Base-by-base conservation (phyloP, 73 alveolate species). In the Stentor coeruleus region DNA sequence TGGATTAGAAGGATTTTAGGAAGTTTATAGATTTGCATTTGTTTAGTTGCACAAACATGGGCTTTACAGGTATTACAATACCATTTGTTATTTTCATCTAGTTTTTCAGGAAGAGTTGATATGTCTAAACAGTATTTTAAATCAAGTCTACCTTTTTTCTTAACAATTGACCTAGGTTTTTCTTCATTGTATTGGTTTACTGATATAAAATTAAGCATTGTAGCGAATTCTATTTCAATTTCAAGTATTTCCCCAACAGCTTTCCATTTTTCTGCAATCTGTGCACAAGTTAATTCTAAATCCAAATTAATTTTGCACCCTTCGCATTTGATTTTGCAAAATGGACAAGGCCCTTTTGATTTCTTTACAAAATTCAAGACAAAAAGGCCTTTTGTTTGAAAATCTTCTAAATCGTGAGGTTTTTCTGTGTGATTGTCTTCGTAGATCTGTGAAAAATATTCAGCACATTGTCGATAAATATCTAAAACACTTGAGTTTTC, bases 11-110 rank as follows among this genome's bases (percentile, higher is more conserved):
- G 86, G 55, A 89, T 42, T 55, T 84, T 84, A 0, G 99, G 99
- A 60, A 91, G 80, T 82, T 93, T 89, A 83, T 85, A 95, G 20
- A 95, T 60, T 60, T 95, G 98, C 96, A 95, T 85, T 81, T 87
- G 87, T 83, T 95, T 95, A 74, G 87, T 83, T n/a, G 97, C 97
- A 31, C 89, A 81, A 40, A 90, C 93, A 79, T 90, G 93, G 55
- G 85, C 91, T 84, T 93, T 92, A 77, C 96, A 91, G 84, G 73
- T 59, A 30, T 82, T 74, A 55, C 96, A 92, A 84, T 82, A 87
- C 96, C 98, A 91, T 75, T 86, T 91, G 86, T 88, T 86, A 3
- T 87, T 93, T 59, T 90, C 93, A 33, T 87, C 98, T 39, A 95
- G 88, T 39, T 84, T 57, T 76, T 96, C 99, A 75, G 94, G 98